Evolutionary conservation across 139 green algal genomes (phyloP), one percentile per base, ranked within the genome.

Genomic region (Auxenochlorella pyrenoidosa): DNA sequence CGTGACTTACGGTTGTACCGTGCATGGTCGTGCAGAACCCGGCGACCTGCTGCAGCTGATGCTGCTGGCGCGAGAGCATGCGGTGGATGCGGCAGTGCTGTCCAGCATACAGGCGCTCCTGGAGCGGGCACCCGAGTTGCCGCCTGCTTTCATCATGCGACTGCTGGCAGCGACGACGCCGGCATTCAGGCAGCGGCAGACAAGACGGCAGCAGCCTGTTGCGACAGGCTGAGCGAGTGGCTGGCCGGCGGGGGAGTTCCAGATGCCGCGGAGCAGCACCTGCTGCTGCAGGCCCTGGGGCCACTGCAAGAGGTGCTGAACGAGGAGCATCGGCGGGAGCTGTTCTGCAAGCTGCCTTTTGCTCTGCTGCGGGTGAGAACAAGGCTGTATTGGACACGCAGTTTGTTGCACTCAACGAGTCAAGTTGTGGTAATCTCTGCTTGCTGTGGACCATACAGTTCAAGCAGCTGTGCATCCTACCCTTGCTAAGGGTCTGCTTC

Each of bases 51-150:
- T 83, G 19, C 34, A 47, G 13, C 51, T 83, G 77, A 18, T 83
- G 54, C 12, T 83, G 36, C 78, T 71, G 51, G 78, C 78, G 34
- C 34, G 78, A 0, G 78, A 83, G 78, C 78, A 83, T 24, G 78
- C 78, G 2, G 78, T 83, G 32, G 78, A 83, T 2, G 44, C 78
- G 6, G 51, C 78, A 13, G 51, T 83, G 36, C 5, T 70, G 54
- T 54, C 54, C 5, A 72, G 78, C 78, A 21, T 34, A 54, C n/a
- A 83, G 78, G n/a, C 2, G 19, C 32, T 83, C 34, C 78, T 36
- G 51, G 1, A n/a, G 15, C 78, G 72, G 78, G 78, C 59, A 19
- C 41, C 41, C 30, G 41, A 43, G 10, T 28, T 65, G 76, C n/a
- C 47, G 12, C 5, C n/a, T 22, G 10, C 10, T 1, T 26, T 66